Conservation (phyloP, 2,329 filamentous ascomycete genomes). For the Calonectria pauciramosa region DNA sequence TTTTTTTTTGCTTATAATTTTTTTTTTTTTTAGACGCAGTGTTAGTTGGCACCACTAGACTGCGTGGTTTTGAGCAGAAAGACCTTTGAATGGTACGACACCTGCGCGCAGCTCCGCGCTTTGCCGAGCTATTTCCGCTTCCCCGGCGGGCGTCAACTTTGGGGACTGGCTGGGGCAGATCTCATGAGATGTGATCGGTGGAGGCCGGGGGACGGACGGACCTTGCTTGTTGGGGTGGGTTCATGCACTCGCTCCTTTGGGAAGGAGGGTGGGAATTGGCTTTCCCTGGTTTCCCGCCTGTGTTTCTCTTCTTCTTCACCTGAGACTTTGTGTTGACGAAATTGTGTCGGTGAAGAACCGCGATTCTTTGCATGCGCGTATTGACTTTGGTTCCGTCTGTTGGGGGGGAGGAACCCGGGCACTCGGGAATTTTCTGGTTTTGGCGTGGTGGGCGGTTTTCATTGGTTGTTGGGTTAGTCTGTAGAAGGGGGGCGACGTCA, state of each 20-base stretch:
- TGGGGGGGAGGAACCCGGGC: not conserved
- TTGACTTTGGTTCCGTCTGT: not conserved
- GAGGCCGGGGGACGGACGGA: not conserved
- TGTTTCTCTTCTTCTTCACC: too few species aligned
- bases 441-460: not conserved
- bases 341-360: not conserved
- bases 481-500: not conserved
- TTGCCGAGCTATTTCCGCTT: conserved; percentile 45
- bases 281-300: too few species aligned
- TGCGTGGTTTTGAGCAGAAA: conserved; percentile 26
- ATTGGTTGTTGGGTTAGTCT: not conserved
- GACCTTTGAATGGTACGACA: conserved; percentile 4
- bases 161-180: conserved; percentile 1
- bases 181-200: conserved; percentile 31
- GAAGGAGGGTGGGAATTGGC: not conserved
- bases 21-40: not conserved
- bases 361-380: not conserved
- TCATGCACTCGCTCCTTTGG: not conserved
- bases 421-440: conserved; percentile 1
- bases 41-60: conserved; percentile 15
- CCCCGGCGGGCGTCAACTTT: conserved; percentile 29
- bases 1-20: too few species aligned
- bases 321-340: not conserved
- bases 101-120: conserved; percentile 4
- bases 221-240: not conserved